Evolutionary conservation across 495 filamentous ascomycete species (phyloP), one percentile per base, ranked within the genome.

Genomic region (Xylaria bambusicola): DNA sequence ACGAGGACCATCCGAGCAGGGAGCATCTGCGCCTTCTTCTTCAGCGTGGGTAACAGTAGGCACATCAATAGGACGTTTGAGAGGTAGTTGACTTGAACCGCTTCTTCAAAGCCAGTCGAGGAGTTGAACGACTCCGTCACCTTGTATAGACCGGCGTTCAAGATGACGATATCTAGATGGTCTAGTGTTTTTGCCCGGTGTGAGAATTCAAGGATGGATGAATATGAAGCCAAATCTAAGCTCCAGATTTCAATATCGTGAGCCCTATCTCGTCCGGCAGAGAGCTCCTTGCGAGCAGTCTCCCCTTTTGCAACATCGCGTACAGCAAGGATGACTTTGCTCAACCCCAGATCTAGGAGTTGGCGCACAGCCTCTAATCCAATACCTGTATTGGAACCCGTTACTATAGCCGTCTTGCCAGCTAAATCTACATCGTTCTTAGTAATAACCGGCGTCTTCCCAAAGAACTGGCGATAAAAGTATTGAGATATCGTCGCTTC

Each of bases 41-140:
- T 76, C 0, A 84, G 51, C 2, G 73, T 46, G 1, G 69, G 71
- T 1, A 73, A 38, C 1, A 71, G 60, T 0, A 70, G 56, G 6
- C 70, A 54, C 1, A 73, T 54, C 0, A 85, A 71, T 0, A 84
- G 65, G 1, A 78, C 58, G 0, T 72, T 82, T 13, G 71, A 77
- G 54, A 84, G 63, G 2, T 79, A 77, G 46, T 86, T 86, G 21
- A 82, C 77, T 0, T 81, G 82, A 15, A 85, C 70, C 2, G 66
- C 70, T 8, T 70, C 65, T 58, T 82, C 80, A 38, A 78, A 72
- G 3, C 74, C 75, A 1, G 60, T 62, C 13, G 54, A 61, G 0
- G 58, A 46, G 10, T 33, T 33, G 23, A 64, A 75, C 0, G 24
- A 46, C 3, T 64, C 60, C 41, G 70, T 74, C 2, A 52, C 23